phyloP scores from a whole-genome alignment of 257 asterid genomes.

The Fraxinus pennsylvanica region DNA sequence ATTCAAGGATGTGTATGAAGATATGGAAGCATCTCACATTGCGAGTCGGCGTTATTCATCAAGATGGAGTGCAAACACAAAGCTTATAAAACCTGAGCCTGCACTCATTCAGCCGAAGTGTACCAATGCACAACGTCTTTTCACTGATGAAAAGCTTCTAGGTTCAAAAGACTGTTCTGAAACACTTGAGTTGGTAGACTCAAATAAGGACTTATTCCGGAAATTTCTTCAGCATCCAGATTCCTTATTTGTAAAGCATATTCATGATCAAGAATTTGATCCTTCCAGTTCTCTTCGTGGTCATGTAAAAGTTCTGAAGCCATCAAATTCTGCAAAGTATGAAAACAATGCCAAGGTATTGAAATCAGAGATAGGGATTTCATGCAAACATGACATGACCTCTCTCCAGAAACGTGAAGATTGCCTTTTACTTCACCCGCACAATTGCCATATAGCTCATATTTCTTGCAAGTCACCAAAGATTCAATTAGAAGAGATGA shows the following conservation, averaged over 20 bases:
- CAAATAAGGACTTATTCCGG: slow-evolving; percentile 48
- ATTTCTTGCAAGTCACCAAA: slow-evolving; percentile 36
- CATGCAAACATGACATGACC: slow-evolving; percentile 30
- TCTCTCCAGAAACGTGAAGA: slow-evolving; percentile 62
- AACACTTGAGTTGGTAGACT: slow-evolving; percentile 55
- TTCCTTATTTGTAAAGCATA: slow-evolving; percentile 46
- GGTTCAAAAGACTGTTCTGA: slow-evolving; percentile 48
- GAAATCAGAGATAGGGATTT: slow-evolving; percentile 47
- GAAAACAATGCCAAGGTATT: slow-evolving; percentile 49
- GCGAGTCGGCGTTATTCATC: slow-evolving; percentile 61
- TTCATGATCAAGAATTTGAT: slow-evolving; percentile 47
- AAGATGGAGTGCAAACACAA: slow-evolving; percentile 56
- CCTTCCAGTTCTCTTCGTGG: slow-evolving; percentile 43
- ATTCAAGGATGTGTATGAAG: slow-evolving; percentile 84
- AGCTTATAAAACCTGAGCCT: slow-evolving; percentile 54
- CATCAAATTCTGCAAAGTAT: slow-evolving; percentile 43
- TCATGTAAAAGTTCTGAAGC: slow-evolving; percentile 50
- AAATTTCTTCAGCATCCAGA: slow-evolving; percentile 54
- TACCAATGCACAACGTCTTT: slow-evolving; percentile 50
- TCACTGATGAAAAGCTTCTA: slow-evolving; percentile 47
- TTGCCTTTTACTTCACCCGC: slow-evolving; percentile 68
- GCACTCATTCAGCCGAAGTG: slow-evolving; percentile 56
- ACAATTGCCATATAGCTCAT: slow-evolving; percentile 39
- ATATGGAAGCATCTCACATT: slow-evolving; percentile 75
- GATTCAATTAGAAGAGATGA: slow-evolving; percentile 41